Base-by-base conservation (phyloP, 148 eudicot species). In the Pharnaceum exiguum region DNA sequence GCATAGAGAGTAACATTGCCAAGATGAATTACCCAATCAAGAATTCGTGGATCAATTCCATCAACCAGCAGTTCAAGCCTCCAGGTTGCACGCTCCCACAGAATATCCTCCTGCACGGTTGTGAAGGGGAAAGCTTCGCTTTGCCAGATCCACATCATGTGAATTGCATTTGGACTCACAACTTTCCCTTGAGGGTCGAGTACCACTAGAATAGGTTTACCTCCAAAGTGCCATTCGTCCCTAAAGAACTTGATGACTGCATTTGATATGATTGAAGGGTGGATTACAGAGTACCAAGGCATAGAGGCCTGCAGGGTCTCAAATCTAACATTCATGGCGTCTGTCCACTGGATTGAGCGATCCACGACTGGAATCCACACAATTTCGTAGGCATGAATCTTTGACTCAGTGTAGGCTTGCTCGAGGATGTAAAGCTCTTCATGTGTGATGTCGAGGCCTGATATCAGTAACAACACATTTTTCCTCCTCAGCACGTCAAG, bases 81-180 rank as follows among this genome's bases (percentile, higher is more conserved):
- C 91, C 91, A 85, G 48, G 62, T 49, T 51, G 81, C 84, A 19
- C 67, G 80, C 58, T 39, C 67, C 91, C 91, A 85, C n/a, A 85
- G 69, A 29, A 23, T 45, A 35, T 64, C 73, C 51, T 85, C 91
- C 58, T 78, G 71, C 0, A 6, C 12, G 55, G 71, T 81, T n/a
- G 84, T 79, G 59, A 85, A 85, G 43, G 86, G 87, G 29, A 85
- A 85, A 18, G 91, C 87, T 7, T 33, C 56, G 67, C 76, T 79
- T 55, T 81, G 82, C 91, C 91, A 85, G 9, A 82, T 82, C 82
- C 79, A 77, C 91, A 85, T 85, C 91, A 85, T 85, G 63, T 82
- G 87, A 48, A 82, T 63, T 1, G 91, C 91, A 46, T 85, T 85
- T 0, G 84, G 85, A 65, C 77, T 79, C 47, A 82, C 56, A 46